A percentile compares a stretch with the other conserved stretches of the same genome.
These are phyloP conservation scores for Acacia pycnantha DNA, from an alignment of 331 rosid genomes.

Conservation along the genomic window DNA sequence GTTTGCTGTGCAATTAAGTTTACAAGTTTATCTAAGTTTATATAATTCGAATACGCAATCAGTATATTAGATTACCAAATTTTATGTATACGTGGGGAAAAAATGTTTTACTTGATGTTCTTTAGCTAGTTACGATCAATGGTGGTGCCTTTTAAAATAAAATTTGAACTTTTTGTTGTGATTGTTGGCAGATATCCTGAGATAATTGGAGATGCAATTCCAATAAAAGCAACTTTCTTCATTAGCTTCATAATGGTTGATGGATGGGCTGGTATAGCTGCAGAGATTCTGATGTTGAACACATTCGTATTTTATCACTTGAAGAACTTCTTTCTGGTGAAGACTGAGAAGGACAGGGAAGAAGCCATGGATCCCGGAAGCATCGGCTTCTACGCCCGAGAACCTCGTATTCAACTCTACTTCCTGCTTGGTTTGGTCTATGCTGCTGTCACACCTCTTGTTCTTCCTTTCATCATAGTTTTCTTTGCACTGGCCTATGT, in stretches of 20 bases:
- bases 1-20: neutral
- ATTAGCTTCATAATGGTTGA: slow-evolving; percentile 84
- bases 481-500: slow-evolving; percentile 80
- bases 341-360: slow-evolving; percentile 84
- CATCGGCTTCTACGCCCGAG: slow-evolving; percentile 76
- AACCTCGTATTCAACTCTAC: slow-evolving; percentile 81
- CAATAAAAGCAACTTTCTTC: slow-evolving; percentile 84
- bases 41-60: neutral
- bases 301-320: slow-evolving; percentile 72
- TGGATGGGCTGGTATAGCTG: slow-evolving; percentile 95
- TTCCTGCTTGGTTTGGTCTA: slow-evolving; percentile 79
- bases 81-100: neutral
- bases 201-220: slow-evolving; percentile 75
- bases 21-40: neutral
- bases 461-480: slow-evolving; percentile 84
- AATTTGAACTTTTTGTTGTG: neutral
- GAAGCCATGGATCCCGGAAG: slow-evolving; percentile 93
- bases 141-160: neutral
- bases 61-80: neutral
- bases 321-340: slow-evolving; percentile 80
- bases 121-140: neutral
- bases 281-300: slow-evolving; percentile 78
- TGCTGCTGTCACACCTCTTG: slow-evolving; percentile 66
- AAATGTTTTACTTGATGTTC: neutral
- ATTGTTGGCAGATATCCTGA: slow-evolving; percentile 63